Evolutionary conservation across 371 early-diverging fungal species (phyloP).

Genomic region (Umbelopsis sp.): DNA sequence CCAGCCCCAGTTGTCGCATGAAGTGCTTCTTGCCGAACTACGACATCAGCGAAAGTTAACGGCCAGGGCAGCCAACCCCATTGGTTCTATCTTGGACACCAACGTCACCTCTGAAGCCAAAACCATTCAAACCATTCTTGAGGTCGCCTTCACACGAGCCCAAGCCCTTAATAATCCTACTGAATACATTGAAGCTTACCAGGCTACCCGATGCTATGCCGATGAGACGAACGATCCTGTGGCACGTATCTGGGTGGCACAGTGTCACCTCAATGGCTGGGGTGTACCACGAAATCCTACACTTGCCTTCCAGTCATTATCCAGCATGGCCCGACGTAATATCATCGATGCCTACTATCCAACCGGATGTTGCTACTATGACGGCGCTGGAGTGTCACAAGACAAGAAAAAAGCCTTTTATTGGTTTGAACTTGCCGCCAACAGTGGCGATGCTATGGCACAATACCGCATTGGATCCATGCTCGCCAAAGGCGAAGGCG

Average conservation of each 20-base stretch:
- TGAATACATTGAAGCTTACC: constrained; percentile 20
- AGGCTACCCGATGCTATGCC: constrained; percentile 23
- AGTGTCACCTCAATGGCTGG: constrained; percentile 35
- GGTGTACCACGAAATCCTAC: constrained; percentile 26
- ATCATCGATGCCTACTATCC: constrained; percentile 33
- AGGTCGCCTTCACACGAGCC: constrained; percentile 23
- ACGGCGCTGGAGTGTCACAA: constrained; percentile 20
- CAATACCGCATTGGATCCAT: constrained; percentile 47
- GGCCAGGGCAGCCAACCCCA: neutral
- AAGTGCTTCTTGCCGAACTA: constrained; percentile 1
- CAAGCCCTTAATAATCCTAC: constrained; percentile 3
- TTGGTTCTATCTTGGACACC: neutral
- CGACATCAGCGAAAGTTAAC: constrained; percentile 8
- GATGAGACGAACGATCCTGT: constrained; percentile 23
- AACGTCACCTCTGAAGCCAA: neutral
- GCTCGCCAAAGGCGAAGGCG: constrained; percentile 44
- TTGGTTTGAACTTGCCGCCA: constrained; percentile 28
- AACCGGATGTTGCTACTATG: constrained; percentile 27
- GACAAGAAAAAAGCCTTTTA: constrained; percentile 23
- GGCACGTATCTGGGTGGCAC: constrained; percentile 31
- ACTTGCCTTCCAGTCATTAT: constrained; percentile 24
- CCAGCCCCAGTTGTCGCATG: constrained; percentile 1
- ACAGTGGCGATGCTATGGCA: constrained; percentile 27
- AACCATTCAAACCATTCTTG: constrained; percentile 21
- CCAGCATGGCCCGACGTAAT: constrained; percentile 21